phyloP scores from a whole-genome alignment of 257 asterid species.

The Ehretia macrophylla region DNA sequence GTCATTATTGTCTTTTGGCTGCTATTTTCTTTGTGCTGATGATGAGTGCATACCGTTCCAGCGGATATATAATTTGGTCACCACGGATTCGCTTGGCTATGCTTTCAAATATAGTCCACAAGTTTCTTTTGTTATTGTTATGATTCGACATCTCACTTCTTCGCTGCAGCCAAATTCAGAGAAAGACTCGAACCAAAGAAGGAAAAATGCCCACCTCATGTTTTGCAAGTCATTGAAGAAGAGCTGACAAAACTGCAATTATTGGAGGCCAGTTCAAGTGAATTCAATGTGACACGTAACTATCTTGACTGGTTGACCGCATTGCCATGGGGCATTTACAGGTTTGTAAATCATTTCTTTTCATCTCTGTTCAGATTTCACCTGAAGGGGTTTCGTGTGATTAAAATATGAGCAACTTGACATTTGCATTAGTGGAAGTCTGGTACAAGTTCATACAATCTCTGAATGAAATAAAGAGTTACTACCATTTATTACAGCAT shows the following conservation, averaged over 20 bases:
- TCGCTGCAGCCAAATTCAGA: slow-evolving; percentile 71
- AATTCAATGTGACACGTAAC: slow-evolving; percentile 94
- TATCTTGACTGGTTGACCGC: slow-evolving; percentile 99
- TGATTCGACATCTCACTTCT: neutral
- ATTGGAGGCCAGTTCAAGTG: slow-evolving; percentile 99
- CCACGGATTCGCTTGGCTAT: too few species aligned
- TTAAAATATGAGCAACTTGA: neutral
- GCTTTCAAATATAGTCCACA: too few species aligned
- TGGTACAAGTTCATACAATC: neutral
- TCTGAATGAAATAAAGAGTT: neutral
- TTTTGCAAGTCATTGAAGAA: slow-evolving; percentile 96
- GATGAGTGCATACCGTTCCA: too few species aligned
- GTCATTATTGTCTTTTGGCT: too few species aligned
- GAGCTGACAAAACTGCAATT: slow-evolving; percentile 84
- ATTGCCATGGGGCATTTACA: slow-evolving; percentile 97
- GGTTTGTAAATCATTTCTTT: slow-evolving; percentile 38
- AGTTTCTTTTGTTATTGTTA: neutral
- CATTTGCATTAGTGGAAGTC: neutral
- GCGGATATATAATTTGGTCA: too few species aligned
- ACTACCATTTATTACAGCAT: too few species aligned
- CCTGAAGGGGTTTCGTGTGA: neutral
- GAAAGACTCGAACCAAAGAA: slow-evolving; percentile 93
- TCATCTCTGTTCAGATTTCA: neutral
- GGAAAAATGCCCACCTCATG: slow-evolving; percentile 91
- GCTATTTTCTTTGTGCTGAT: too few species aligned